A percentile compares a stretch with the other conserved stretches of the same genome.
Evolutionary conservation across 1,284 basidiomycete genomes (phyloP).

Genomic region (Malassezia nana): DNA sequence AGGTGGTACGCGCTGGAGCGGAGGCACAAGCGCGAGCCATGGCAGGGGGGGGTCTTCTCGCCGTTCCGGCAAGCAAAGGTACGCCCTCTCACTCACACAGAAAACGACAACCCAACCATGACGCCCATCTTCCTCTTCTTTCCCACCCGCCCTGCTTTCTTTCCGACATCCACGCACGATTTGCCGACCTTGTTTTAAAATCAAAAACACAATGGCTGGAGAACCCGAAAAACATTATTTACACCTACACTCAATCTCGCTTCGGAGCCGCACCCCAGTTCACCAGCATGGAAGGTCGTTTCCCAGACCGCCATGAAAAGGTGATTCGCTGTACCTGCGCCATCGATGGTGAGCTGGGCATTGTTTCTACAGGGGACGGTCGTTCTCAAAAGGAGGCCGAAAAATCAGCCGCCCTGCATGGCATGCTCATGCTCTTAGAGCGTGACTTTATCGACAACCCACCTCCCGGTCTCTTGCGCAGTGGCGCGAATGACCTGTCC

Average conservation of each 20-base stretch:
- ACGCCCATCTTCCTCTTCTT: neutral
- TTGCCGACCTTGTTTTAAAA: conserved; percentile 59
- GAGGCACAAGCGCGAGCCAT: conserved; percentile 6
- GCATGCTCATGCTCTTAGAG: conserved; percentile 27
- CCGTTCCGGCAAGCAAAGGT: conserved; percentile 7
- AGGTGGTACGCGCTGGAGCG: conserved; percentile 4
- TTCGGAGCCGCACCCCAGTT: conserved; percentile 26
- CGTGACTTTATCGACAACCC: conserved; percentile 24
- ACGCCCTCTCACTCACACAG: neutral
- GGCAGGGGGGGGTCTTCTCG: conserved; percentile 2
- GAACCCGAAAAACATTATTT: conserved; percentile 36
- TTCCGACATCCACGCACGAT: conserved; percentile 20
- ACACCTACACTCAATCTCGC: conserved; percentile 27
- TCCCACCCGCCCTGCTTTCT: neutral
- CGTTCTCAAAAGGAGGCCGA: conserved; percentile 62
- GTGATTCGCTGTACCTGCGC: conserved; percentile 20
- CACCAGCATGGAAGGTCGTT: conserved; percentile 24
- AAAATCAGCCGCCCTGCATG: conserved; percentile 55
- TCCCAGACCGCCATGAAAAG: conserved; percentile 25
- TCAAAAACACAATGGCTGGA: conserved; percentile 44
- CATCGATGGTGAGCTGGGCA: conserved; percentile 7
- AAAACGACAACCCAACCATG: neutral
- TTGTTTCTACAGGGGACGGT: conserved; percentile 56
- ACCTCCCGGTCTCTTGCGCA: conserved; percentile 19
- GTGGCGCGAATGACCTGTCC: conserved; percentile 33